These are phyloP conservation scores for Tolypocladium ophioglossoides DNA, from an alignment of 2,329 filamentous ascomycete genomes.

Conservation along the genomic window DNA sequence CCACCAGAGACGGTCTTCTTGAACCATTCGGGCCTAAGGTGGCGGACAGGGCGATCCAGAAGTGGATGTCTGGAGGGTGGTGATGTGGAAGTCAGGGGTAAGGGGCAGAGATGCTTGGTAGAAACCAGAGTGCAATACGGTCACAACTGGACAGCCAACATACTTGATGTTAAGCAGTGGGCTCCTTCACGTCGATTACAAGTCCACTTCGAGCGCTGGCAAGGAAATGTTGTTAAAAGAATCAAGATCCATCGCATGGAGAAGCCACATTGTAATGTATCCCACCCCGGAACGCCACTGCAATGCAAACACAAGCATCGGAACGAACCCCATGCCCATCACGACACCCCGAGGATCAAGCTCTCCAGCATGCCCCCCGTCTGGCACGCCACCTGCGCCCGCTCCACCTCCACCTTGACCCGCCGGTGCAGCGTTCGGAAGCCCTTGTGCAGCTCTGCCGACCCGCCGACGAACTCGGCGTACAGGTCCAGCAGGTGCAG, in stretches of 20 bases:
- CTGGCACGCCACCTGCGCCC: conserved; percentile 71
- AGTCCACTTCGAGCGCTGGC: not conserved
- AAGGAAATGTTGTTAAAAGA: not conserved
- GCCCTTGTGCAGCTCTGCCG: conserved; percentile 58
- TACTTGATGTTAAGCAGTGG: not conserved
- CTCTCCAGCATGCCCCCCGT: conserved; percentile 82
- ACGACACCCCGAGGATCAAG: conserved; percentile 28
- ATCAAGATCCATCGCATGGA: not conserved
- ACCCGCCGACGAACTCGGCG: conserved; percentile 65
- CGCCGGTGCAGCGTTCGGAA: conserved; percentile 59
- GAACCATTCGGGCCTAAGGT: too few relatives aligned
- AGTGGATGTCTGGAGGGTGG: too few relatives aligned
- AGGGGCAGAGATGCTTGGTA: not conserved
- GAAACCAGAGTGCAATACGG: not conserved
- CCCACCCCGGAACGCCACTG: not conserved
- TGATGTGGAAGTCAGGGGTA: not conserved
- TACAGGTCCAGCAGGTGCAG: conserved; percentile 82
- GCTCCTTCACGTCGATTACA: not conserved
- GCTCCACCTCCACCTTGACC: conserved; percentile 69
- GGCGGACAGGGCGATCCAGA: too few relatives aligned
- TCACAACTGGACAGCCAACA: not conserved
- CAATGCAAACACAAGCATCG: not conserved
- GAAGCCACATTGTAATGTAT: not conserved
- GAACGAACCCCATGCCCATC: not conserved
- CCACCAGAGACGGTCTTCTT: too few relatives aligned